These are phyloP conservation scores for Brettanomyces custersianus DNA, from an alignment of 805 yeast genomes.

Conservation along the genomic window DNA sequence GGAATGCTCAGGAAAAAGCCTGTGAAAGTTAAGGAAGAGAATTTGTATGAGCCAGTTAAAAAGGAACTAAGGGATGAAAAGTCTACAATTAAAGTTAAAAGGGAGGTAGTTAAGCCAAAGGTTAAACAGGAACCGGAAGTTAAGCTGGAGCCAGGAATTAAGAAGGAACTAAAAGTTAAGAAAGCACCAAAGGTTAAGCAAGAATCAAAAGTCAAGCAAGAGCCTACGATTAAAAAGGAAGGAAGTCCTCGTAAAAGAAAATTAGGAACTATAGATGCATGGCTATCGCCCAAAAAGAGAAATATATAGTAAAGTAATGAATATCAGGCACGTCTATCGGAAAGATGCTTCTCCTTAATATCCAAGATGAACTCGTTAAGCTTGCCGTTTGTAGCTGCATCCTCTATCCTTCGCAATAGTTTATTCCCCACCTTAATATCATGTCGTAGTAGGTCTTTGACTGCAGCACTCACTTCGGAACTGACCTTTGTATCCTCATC, in stretches of 20 bases:
- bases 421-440: slow-evolving; percentile 17
- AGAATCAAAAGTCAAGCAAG: too few relatives aligned
- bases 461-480: slow-evolving; percentile 10
- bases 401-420: slow-evolving; percentile 11
- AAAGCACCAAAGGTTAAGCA: too few relatives aligned
- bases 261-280: too few relatives aligned
- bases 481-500: slow-evolving; percentile 4
- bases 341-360: slow-evolving; percentile 17
- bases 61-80: too few relatives aligned
- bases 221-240: too few relatives aligned
- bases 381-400: slow-evolving; percentile 18
- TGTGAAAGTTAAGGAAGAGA: too few relatives aligned
- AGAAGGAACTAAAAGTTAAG: too few relatives aligned
- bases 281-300: too few relatives aligned
- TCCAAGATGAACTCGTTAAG: slow-evolving; percentile 21
- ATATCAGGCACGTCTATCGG: slow-evolving; percentile 18
- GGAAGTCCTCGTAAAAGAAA: too few relatives aligned
- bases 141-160: not conserved
- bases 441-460: slow-evolving; percentile 14
- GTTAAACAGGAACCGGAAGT: not conserved
- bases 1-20: too few relatives aligned
- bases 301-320: not conserved
- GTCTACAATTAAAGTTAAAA: not conserved
- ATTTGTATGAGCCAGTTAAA: too few relatives aligned
- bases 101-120: not conserved